phyloP scores from a whole-genome alignment of 148 eudicot species.

The Gaultheria prostrata region DNA sequence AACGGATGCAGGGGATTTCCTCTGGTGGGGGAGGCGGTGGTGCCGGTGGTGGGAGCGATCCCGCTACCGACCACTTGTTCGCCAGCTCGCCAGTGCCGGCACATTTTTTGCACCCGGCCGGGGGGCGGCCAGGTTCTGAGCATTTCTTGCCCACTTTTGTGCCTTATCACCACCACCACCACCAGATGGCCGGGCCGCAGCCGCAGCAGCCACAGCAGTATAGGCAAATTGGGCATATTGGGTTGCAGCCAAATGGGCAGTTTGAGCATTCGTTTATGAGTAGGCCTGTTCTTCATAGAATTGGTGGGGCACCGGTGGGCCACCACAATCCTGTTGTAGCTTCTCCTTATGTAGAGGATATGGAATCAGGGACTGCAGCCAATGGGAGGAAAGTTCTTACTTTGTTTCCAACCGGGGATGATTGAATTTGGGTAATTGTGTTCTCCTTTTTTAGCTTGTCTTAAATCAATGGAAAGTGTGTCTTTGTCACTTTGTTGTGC shows the following conservation, averaged over 20 bases:
- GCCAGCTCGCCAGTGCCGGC: constrained; percentile 90
- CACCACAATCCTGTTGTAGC: constrained; percentile 32
- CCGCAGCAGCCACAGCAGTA: constrained; percentile 43
- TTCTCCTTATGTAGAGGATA: constrained; percentile 51
- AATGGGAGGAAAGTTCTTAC: constrained; percentile 71
- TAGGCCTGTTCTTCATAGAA: constrained; percentile 49
- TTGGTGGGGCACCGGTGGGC: constrained; percentile 41
- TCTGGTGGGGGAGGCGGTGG: constrained; percentile 29
- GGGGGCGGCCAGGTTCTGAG: constrained; percentile 40
- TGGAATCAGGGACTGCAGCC: constrained; percentile 49
- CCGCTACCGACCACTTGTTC: constrained; percentile 77
- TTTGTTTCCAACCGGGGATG: constrained; percentile 74
- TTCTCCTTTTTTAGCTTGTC: background rate
- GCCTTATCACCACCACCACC: constrained; percentile 40
- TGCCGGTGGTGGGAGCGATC: constrained; percentile 37
- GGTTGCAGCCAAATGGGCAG: constrained; percentile 43
- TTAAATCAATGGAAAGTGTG: constrained; percentile 6
- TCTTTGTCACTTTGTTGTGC: constrained; percentile 8
- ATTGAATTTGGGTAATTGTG: constrained; percentile 28
- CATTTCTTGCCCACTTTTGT: constrained; percentile 54
- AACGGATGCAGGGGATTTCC: constrained; percentile 68
- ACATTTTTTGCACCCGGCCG: constrained; percentile 59
- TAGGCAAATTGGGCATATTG: constrained; percentile 61
- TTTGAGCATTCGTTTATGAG: constrained; percentile 54
- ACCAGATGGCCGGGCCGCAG: constrained; percentile 26